Conservation (phyloP, 2,329 filamentous ascomycete species). For the Orbilia javanica region DNA sequence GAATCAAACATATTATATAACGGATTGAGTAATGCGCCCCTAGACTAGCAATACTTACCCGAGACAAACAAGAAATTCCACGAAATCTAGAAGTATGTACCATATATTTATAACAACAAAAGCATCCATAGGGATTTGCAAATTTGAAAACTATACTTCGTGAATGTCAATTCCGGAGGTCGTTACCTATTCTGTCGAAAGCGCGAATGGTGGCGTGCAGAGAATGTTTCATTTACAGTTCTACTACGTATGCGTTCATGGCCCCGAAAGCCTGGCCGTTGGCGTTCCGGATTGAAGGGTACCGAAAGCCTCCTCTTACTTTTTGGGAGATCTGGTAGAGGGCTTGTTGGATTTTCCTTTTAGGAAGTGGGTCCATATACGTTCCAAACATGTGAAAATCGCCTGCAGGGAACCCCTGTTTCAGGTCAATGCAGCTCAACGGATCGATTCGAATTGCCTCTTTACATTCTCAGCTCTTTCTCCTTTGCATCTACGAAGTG, state of each 20-base stretch:
- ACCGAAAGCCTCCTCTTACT: constrained; percentile 4
- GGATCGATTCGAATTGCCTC: constrained; percentile 6
- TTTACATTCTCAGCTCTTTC: neutral
- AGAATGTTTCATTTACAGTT: neutral
- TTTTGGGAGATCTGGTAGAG: neutral
- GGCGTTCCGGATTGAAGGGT: constrained; percentile 11
- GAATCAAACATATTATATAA: constrained; percentile 2
- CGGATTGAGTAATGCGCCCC: neutral
- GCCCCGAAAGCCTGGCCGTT: neutral
- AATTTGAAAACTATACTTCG: too few species aligned
- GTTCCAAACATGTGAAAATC: constrained; percentile 10
- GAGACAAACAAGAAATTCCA: neutral
- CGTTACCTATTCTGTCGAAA: constrained; percentile 8
- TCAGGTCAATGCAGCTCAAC: neutral
- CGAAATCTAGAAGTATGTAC: constrained; percentile 4
- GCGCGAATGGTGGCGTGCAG: neutral
- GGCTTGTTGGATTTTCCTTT: constrained; percentile 13
- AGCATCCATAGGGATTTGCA: neutral
- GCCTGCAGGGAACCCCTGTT: constrained; percentile 15
- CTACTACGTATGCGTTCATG: too few species aligned
- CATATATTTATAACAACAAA: neutral
- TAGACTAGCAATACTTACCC: too few species aligned
- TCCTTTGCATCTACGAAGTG: neutral
- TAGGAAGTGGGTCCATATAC: constrained; percentile 4
- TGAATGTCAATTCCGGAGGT: constrained; percentile 12